Base-by-base conservation (phyloP, 805 yeast genomes). In the Babjeviella inositovora region DNA sequence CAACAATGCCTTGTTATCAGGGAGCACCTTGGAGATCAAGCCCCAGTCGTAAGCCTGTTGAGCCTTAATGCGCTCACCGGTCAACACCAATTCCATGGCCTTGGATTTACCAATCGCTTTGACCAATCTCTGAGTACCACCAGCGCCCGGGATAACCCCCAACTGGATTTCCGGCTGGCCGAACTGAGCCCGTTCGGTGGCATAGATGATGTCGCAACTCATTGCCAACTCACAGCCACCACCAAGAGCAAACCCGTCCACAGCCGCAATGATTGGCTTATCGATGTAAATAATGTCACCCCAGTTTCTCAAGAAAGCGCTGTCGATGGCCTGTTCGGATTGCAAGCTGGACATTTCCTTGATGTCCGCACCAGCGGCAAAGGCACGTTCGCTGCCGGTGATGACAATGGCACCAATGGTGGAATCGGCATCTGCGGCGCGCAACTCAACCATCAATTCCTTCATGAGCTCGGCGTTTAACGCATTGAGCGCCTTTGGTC, bases 351-450 rank as follows among this genome's bases (percentile, higher is more conserved):
- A 39, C 65, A 62, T 59, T 37, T 60, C 63, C 38, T 59, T 58
- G 42, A 62, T 63, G 32, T 62, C 70, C 8, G 70, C 70, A 10
- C 70, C 70, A 6, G 70, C 67, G 8, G 70, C 69, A 32, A 62
- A 62, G 3, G 66, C 68, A 28, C 37, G 41, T 26, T 49, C 49
- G 19, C 39, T 38, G 1, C 70, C 70, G 8, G 68, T 59, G 16
- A 62, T 26, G 8, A 62, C 62, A 19, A 57, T 55, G 5, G 67
- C 63, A 3, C 63, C 63, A 28, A 54, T 38, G 15, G 37, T 35
- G 12, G 32, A 13, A 8, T 38, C 28, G 4, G 14, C n/a, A 21
- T 39, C 38, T 2, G 38, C 42, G 7, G 16, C 18, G 10, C 21
- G 6, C 13, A 41, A 20, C 8, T 39, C 46, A 7, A 26, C 25